A percentile compares a stretch with the other conserved stretches of the same genome.
phyloP scores from a whole-genome alignment of 257 asterid genomes.

The Nicotiana tabacum region DNA sequence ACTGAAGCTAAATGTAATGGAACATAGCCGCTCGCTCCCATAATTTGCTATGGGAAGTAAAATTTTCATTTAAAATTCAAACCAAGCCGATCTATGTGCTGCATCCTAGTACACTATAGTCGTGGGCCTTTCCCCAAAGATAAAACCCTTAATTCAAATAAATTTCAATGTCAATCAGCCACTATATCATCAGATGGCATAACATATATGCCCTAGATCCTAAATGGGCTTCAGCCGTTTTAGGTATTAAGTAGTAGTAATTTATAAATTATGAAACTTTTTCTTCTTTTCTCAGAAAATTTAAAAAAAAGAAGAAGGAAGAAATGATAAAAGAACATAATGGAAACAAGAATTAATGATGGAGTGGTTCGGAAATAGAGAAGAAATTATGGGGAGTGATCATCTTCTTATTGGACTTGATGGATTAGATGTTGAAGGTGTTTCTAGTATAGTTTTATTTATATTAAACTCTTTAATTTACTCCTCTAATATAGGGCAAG shows the following conservation, averaged over 20 bases:
- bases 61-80: too few relatives aligned
- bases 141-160: too few relatives aligned
- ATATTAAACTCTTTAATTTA: constrained; percentile 9
- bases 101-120: background rate
- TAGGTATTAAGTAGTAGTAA: background rate
- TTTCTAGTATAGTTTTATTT: background rate
- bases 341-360: background rate
- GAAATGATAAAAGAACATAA: background rate
- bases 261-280: background rate
- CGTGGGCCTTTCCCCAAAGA: background rate
- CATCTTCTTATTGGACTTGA: constrained; percentile 1
- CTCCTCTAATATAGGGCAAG: constrained; percentile 18
- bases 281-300: background rate
- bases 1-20: too few relatives aligned
- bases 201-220: background rate
- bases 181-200: too few relatives aligned
- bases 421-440: constrained; percentile 34
- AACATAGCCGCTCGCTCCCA: too few relatives aligned
- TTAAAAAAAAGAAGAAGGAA: background rate
- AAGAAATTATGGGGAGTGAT: constrained; percentile 11
- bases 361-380: constrained; percentile 24
- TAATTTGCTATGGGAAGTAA: too few relatives aligned
- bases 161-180: too few relatives aligned
- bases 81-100: too few relatives aligned
- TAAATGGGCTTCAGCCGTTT: background rate